Conservation (phyloP, 179 eudicot species). For the Spinacia oleracea region DNA sequence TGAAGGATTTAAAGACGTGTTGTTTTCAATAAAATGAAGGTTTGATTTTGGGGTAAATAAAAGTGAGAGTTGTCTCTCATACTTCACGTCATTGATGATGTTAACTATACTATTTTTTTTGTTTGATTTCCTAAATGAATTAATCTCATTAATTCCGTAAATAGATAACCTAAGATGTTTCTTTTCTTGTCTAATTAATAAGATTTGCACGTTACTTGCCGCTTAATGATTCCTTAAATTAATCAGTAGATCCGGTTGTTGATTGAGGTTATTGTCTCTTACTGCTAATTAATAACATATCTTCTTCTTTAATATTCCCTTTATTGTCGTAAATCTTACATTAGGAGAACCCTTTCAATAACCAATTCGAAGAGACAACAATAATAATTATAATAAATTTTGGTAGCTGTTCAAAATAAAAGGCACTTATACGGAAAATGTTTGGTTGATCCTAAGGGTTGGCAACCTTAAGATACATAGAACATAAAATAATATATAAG, state of each 20-base stretch:
- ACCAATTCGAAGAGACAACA: neutral
- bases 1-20: too few relatives aligned
- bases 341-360: neutral
- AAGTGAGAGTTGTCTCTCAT: neutral
- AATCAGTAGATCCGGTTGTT: slow-evolving; percentile 8
- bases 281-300: neutral
- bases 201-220: slow-evolving; percentile 4
- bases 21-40: neutral
- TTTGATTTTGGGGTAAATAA: neutral
- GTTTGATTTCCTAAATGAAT: neutral
- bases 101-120: neutral
- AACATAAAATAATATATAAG: too few relatives aligned
- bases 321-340: neutral
- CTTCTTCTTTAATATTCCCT: neutral
- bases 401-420: too few relatives aligned
- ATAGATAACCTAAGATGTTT: slow-evolving; percentile 10
- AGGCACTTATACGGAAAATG: too few relatives aligned
- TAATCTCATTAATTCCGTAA: neutral
- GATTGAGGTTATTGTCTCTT: slow-evolving; percentile 8
- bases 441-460: too few relatives aligned
- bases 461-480: too few relatives aligned
- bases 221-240: neutral
- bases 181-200: neutral
- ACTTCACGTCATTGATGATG: neutral
- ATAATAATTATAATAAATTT: neutral